Evolutionary conservation across 768 basidiomycete species (phyloP).

Genomic region (Antrodiella citrinella): DNA sequence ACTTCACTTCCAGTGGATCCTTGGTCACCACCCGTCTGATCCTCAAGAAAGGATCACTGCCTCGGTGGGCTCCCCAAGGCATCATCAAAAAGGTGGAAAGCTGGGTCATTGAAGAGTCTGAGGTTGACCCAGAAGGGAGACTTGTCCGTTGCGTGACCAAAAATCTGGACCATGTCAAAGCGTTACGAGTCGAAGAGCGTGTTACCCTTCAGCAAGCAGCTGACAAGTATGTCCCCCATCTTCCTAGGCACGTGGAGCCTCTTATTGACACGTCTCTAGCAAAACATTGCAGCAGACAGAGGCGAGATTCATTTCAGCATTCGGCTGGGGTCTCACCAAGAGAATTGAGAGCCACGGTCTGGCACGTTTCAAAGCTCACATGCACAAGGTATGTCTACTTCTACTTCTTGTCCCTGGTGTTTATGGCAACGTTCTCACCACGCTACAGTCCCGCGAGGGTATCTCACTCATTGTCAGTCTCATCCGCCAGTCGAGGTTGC

Average conservation of each 20-base stretch:
- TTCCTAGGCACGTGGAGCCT: not conserved
- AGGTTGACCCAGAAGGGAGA: slow-evolving; percentile 80
- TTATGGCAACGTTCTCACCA: slow-evolving; percentile 8
- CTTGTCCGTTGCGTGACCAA: slow-evolving; percentile 71
- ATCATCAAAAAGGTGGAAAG: slow-evolving; percentile 81
- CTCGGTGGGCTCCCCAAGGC: slow-evolving; percentile 83
- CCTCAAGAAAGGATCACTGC: slow-evolving; percentile 85
- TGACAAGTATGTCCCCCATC: slow-evolving; percentile 48
- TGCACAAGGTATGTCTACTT: slow-evolving; percentile 58
- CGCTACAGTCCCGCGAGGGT: slow-evolving; percentile 71
- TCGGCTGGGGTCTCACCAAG: slow-evolving; percentile 87
- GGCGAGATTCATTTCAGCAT: slow-evolving; percentile 77
- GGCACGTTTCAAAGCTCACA: slow-evolving; percentile 77
- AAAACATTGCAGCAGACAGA: slow-evolving; percentile 83
- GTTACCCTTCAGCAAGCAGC: slow-evolving; percentile 60
- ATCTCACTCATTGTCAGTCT: slow-evolving; percentile 75
- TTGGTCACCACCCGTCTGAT: slow-evolving; percentile 86
- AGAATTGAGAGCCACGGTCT: slow-evolving; percentile 82
- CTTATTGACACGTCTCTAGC: slow-evolving; percentile 26
- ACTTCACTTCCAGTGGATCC: slow-evolving; percentile 61
- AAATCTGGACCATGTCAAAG: slow-evolving; percentile 91
- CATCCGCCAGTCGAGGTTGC: slow-evolving; percentile 68
- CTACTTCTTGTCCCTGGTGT: slow-evolving; percentile 4
- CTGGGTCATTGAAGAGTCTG: slow-evolving; percentile 93
- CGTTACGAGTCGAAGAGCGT: slow-evolving; percentile 87